Evolutionary conservation across 140 eudicot species (phyloP).

Genomic region (Stevia rebaudiana): DNA sequence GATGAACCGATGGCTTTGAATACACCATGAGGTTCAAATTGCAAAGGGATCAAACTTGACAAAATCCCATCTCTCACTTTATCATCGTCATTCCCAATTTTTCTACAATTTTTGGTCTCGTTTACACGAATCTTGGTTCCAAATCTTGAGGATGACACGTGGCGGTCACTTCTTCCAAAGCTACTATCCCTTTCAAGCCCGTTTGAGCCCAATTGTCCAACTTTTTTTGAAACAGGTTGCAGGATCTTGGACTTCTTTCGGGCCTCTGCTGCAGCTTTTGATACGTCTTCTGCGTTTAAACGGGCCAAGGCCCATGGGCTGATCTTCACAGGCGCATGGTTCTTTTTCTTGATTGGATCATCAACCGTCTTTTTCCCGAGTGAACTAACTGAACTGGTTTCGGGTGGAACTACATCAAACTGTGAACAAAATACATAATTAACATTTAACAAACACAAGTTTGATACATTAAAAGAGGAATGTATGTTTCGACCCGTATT

Average conservation of each 20-base stretch:
- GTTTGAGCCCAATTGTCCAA: conserved; percentile 9
- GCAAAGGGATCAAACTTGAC: conserved; percentile 53
- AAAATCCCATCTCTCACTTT: conserved; percentile 23
- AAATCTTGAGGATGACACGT: conserved; percentile 34
- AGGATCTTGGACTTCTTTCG: conserved; percentile 84
- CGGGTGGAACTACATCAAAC: conserved; percentile 87
- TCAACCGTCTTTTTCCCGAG: conserved; percentile 53
- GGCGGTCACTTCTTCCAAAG: conserved; percentile 59
- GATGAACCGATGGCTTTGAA: conserved; percentile 64
- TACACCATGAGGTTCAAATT: conserved; percentile 53
- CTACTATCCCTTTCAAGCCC: conserved; percentile 51
- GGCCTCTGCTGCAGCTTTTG: conserved; percentile 94
- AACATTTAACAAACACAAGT: neutral
- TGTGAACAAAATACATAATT: conserved; percentile 23
- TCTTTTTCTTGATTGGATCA: conserved; percentile 69
- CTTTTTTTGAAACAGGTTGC: conserved; percentile 54
- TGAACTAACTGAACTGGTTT: conserved; percentile 73
- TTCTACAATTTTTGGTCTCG: conserved; percentile 29
- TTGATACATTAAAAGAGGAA: neutral
- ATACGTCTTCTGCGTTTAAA: conserved; percentile 80
- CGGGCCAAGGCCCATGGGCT: conserved; percentile 97
- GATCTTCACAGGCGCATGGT: conserved; percentile 67
- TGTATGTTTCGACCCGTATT: neutral
- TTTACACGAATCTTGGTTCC: conserved; percentile 50
- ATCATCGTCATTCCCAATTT: conserved; percentile 19